Evolutionary conservation across 2,329 filamentous ascomycete genomes (phyloP).

Genomic region (Cryphonectria radicalis): DNA sequence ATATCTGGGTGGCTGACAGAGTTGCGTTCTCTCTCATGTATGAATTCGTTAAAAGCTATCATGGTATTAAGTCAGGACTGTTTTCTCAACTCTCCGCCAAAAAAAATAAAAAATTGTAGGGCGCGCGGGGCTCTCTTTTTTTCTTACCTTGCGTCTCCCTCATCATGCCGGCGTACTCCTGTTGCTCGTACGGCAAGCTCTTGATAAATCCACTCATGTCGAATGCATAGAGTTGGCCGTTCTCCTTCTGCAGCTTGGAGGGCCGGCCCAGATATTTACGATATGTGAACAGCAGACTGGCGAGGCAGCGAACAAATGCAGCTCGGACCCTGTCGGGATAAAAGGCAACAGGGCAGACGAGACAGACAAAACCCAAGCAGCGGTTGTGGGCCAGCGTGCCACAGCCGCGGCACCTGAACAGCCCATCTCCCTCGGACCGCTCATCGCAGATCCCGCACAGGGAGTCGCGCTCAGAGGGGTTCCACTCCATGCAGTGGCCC

Average conservation of each 20-base stretch:
- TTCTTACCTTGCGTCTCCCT: slow-evolving; percentile 67
- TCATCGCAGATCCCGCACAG: slow-evolving; percentile 79
- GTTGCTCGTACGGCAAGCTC: slow-evolving; percentile 67
- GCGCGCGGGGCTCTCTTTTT: slow-evolving; percentile 25
- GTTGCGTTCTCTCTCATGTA: slow-evolving; percentile 76
- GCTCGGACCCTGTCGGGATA: slow-evolving; percentile 65
- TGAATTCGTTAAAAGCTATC: slow-evolving; percentile 77
- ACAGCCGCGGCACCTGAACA: slow-evolving; percentile 75
- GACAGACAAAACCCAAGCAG: slow-evolving; percentile 64
- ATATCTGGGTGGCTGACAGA: slow-evolving; percentile 66
- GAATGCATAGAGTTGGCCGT: slow-evolving; percentile 65
- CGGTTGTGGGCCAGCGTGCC: slow-evolving; percentile 59
- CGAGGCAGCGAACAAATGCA: slow-evolving; percentile 67
- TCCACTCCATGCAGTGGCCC: slow-evolving; percentile 78
- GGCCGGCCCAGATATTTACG: slow-evolving; percentile 66
- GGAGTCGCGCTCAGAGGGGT: slow-evolving; percentile 60
- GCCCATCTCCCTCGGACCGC: slow-evolving; percentile 70
- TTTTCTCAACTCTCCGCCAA: neutral
- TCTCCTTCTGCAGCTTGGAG: slow-evolving; percentile 62
- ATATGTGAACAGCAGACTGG: slow-evolving; percentile 70
- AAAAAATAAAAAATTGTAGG: neutral
- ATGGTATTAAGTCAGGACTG: slow-evolving; percentile 32
- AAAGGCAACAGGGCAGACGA: slow-evolving; percentile 68
- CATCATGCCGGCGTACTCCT: slow-evolving; percentile 67
- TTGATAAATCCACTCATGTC: slow-evolving; percentile 69